Evolutionary conservation across 2,329 filamentous ascomycete genomes (phyloP), one percentile per base, ranked within the genome.

Genomic region (Penicillium griseofulvum): DNA sequence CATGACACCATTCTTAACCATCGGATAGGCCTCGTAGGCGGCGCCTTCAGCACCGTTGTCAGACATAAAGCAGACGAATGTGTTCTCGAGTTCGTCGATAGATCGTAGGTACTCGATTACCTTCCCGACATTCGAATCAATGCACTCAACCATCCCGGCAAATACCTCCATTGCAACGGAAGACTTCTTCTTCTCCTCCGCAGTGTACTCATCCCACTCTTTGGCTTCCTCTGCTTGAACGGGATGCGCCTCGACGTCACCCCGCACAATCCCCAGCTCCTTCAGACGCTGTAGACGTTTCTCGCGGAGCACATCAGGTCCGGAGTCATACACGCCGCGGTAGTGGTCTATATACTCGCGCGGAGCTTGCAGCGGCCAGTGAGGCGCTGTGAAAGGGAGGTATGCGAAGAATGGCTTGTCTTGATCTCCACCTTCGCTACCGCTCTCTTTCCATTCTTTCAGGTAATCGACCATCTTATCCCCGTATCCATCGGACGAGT

Each of bases 41-140:
- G 80, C 81, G 11, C 83, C 83, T 60, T 86, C 83, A 11, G 83
- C 83, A 2, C 83, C 83, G 57, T 87, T 87, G 69, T 87, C 83
- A 1, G 78, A 83, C 74, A 86, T 81, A 75, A 87, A 87, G 64
- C 81, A 78, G 48, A 87, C 76, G 57, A 87, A 82, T 2, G 84
- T 87, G 66, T 87, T 85, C 58, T 87, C 84, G 0, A 83, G 74
- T 65, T 87, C 83, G 53, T 78, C 81, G 2, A 78, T 81, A 41
- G 77, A 66, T 54, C 81, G 73, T 3, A 87, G 76, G 61, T 85
- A 81, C 34, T 82, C 73, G 22, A 85, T 71, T 2, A 87, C 80
- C 53, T 81, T 81, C 36, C 84, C 84, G 17, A 87, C 78, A 55
- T 85, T 84, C 54, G 68, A 67, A 61, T 87, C 85, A 50, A 87